A percentile compares a stretch with the other conserved stretches of the same genome.
phyloP scores from a whole-genome alignment of 2,329 filamentous ascomycete genomes.

The Monosporascus sp. region DNA sequence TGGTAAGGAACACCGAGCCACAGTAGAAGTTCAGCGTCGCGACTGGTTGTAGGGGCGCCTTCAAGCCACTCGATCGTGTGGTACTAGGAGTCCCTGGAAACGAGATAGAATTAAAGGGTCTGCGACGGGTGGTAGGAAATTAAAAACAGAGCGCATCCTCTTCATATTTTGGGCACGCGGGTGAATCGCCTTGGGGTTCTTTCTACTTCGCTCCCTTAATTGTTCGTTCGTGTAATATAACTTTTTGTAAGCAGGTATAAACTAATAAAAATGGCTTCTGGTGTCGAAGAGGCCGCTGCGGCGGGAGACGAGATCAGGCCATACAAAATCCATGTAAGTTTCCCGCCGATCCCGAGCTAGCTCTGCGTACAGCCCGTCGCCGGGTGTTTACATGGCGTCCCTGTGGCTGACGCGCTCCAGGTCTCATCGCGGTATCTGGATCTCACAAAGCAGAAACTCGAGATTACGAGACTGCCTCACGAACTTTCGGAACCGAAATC shows the following conservation, averaged over 20 bases:
- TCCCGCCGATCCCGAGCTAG: conserved; percentile 4
- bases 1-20: conserved; percentile 19
- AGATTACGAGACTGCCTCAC: conserved; percentile 60
- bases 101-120: conserved; percentile 16
- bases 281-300: conserved; percentile 20
- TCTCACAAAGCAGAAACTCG: conserved; percentile 61
- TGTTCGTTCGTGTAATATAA: conserved; percentile 3
- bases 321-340: conserved; percentile 53
- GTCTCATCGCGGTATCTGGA: conserved; percentile 63
- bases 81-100: conserved; percentile 15
- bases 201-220: neutral
- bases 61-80: conserved; percentile 22
- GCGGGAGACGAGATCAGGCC: conserved; percentile 41
- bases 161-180: too few relatives aligned
- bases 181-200: too few relatives aligned
- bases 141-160: conserved; percentile 3
- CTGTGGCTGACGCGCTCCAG: conserved; percentile 35
- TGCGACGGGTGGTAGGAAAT: neutral
- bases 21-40: conserved; percentile 11
- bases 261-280: conserved; percentile 16
- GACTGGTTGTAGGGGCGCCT: neutral
- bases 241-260: neutral
- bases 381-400: too few relatives aligned
- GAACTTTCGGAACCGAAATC: conserved; percentile 45
- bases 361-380: too few relatives aligned